These are phyloP conservation scores for Ophiostoma sp. DNA, from an alignment of 2,329 filamentous ascomycete genomes.

Conservation along the genomic window DNA sequence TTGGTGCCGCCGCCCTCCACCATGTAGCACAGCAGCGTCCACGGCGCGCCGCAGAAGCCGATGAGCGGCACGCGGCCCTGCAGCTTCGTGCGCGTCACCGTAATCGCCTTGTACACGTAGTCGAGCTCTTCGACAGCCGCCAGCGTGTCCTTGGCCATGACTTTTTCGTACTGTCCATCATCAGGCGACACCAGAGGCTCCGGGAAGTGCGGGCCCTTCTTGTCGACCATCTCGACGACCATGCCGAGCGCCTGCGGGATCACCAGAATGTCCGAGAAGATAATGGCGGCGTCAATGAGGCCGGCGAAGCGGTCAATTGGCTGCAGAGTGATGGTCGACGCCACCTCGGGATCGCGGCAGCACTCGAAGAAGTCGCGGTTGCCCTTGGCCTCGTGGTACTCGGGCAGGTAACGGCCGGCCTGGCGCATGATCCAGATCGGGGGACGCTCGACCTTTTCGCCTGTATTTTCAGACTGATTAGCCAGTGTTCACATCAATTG, in stretches of 20 bases:
- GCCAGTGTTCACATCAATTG: conserved; percentile 23
- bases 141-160: conserved; percentile 77
- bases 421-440: conserved; percentile 99
- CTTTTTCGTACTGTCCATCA: conserved; percentile 77
- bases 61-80: conserved; percentile 87
- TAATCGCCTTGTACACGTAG: conserved; percentile 96
- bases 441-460: conserved; percentile 85
- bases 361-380: conserved; percentile 94
- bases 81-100: conserved; percentile 83
- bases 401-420: conserved; percentile 94
- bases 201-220: conserved; percentile 94
- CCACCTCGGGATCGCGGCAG: conserved; percentile 89
- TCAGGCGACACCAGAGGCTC: conserved; percentile 75
- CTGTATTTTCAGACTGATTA: conserved; percentile 45
- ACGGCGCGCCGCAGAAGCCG: conserved; percentile 95
- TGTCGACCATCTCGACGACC: conserved; percentile 97
- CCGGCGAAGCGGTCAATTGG: conserved; percentile 89
- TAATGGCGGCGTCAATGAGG: conserved; percentile 93
- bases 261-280: conserved; percentile 97
- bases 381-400: conserved; percentile 95
- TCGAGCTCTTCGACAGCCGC: conserved; percentile 74
- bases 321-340: conserved; percentile 90
- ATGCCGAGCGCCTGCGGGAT: conserved; percentile 98
- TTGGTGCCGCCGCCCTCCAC: conserved; percentile 96
- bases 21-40: conserved; percentile 98